Percentiles rank a stretch among this genome's conserved stretches.
These are phyloP conservation scores for Hypoxylon sp. DNA, from an alignment of 2,329 filamentous ascomycete genomes.

Conservation along the genomic window DNA sequence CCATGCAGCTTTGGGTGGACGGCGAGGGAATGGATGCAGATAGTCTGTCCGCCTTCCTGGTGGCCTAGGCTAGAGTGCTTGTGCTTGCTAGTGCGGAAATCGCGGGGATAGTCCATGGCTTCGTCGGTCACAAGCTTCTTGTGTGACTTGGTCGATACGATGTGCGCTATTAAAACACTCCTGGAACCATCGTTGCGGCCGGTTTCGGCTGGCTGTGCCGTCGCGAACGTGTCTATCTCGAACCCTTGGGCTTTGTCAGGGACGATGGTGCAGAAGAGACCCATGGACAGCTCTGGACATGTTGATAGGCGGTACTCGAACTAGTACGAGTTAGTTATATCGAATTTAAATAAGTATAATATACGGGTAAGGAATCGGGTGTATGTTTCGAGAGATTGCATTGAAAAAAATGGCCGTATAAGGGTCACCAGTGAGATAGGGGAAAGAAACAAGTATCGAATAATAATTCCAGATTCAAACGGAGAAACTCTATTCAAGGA, in stretches of 20 bases:
- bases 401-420: neutral
- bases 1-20: constrained; percentile 82
- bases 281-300: constrained; percentile 83
- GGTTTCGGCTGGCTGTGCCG: constrained; percentile 72
- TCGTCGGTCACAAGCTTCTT: constrained; percentile 76
- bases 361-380: neutral
- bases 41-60: constrained; percentile 78
- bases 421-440: neutral
- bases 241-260: constrained; percentile 63
- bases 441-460: neutral
- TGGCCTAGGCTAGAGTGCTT: constrained; percentile 74
- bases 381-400: neutral
- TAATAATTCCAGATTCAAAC: neutral
- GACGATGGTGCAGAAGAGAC: constrained; percentile 79
- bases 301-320: constrained; percentile 81
- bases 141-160: constrained; percentile 80
- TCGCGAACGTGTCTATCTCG: constrained; percentile 67
- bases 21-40: constrained; percentile 86
- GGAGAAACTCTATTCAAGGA: neutral
- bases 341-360: neutral
- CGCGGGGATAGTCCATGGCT: constrained; percentile 80
- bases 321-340: constrained; percentile 59
- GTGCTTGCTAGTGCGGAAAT: constrained; percentile 71
- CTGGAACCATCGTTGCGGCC: constrained; percentile 68
- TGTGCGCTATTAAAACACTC: constrained; percentile 80